Evolutionary conservation across 1,284 basidiomycete genomes (phyloP), one percentile per base, ranked within the genome.

Genomic region (Ceratorhiza oryzae-sativae): DNA sequence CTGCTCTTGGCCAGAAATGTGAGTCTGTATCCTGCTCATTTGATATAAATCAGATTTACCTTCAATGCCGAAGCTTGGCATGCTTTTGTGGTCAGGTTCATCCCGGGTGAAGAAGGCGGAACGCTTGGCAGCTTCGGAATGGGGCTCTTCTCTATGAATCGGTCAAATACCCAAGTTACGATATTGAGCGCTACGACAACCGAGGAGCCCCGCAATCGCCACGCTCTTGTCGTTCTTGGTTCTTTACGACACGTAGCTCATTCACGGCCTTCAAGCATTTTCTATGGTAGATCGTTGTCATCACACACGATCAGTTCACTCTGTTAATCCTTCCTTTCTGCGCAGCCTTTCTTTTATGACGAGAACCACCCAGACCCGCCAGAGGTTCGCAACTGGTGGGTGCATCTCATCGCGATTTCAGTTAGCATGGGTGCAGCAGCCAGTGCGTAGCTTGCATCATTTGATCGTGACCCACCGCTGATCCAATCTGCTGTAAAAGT

Each of bases 381-480:
- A 46, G 53, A 58, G 55, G 67, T 70, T 49, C 67, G 67, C 5
- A 70, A 70, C 55, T 70, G 53, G 67, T n/a, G 67, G 18, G 67
- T 70, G 9, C 67, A 70, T n/a, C 32, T 70, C 9, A 53, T 70
- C 41, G 53, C 67, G 9, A 70, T 70, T 5, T 70, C 67, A 32
- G 67, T 70, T 10, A 70, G 67, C 55, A 70, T 70, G 67, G 67
- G 67, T 23, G 67, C 67, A 5, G 67, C 67, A 6, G 67, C 67
- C 30, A 70, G 67, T 70, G 39, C 0, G 53, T 58, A 13, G 12
- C 30, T 25, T 3, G 9, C 15, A 45, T 68, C 53, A 20, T 68
- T 48, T 58, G 41, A 58, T 46, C 49, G 39, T 46, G 59, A 61
- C 25, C 46, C 23, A 27, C 27, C 34, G 23, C 30, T 68, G 51